Base-by-base conservation (phyloP, 345 rosid species). In the Capsella bursapastoris region DNA sequence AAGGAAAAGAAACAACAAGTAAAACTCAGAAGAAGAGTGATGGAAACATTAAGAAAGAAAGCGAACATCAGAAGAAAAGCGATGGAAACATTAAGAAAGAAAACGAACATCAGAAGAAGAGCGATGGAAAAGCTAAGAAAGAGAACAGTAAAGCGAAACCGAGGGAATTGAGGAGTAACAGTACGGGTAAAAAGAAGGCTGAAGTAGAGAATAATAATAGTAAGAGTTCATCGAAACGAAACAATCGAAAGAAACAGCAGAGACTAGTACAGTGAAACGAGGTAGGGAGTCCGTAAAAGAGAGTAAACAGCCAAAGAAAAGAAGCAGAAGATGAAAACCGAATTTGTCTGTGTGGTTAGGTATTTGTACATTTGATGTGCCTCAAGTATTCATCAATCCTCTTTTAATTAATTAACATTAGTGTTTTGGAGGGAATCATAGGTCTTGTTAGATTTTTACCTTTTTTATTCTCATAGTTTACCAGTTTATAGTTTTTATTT, bases 241-340 rank as follows among this genome's bases (percentile, higher is more conserved):
- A 68, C 87, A 85, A 55, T 47, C 80, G 31, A 85, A 81, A 81
- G 85, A 79, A 66, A 79, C 52, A 31, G 69, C 57, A 2, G 78
- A 78, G 71, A 1, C 64, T 44, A 3, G 48, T 44, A 67, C 80
- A 0, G 83, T 78, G 62, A 90, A 90, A 78, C 91, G 88, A 15
- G 75, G 83, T 18, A 85, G 86, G 59, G 88, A 83, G 10, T 25
- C 66, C 8, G 74, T 76, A 27, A 27, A 69, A 47, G 51, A 68
- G 9, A 12, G 79, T 79, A 85, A 78, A 77, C 76, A 63, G 38
- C 85, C 83, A 63, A 86, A 79, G 67, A 88, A 78, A 55, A 60
- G 78, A 78, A 60, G 44, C n/a, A 72, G 81, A 52, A 78, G 70
- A 60, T 78, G 57, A 66, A 22, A 62, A 22, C 2, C 1, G 15